Percentiles rank a stretch among this genome's conserved stretches.
Evolutionary conservation across 257 asterid species (phyloP).

Genomic region (Plantago ovata): DNA sequence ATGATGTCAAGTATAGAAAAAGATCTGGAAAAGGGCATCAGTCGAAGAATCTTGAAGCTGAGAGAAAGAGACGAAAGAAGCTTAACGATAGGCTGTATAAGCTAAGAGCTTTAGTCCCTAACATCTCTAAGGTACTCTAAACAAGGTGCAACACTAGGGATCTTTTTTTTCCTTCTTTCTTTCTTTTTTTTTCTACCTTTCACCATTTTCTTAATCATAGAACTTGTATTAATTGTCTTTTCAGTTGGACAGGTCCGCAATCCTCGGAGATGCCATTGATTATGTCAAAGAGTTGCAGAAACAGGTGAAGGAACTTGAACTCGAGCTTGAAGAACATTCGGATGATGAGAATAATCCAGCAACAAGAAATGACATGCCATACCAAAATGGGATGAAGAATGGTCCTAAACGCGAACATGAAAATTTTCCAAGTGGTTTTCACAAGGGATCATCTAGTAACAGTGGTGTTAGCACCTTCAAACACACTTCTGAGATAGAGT

Average conservation of each 20-base stretch:
- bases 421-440: conserved; percentile 19
- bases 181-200: too few relatives aligned
- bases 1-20: conserved; percentile 37
- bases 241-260: conserved; percentile 63
- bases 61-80: conserved; percentile 66
- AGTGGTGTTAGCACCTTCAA: conserved; percentile 22
- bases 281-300: conserved; percentile 52
- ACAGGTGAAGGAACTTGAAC: conserved; percentile 47
- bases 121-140: conserved; percentile 47
- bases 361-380: conserved; percentile 14
- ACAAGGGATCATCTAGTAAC: conserved; percentile 25
- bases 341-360: conserved; percentile 34
- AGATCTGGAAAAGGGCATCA: conserved; percentile 48
- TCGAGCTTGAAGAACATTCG: conserved; percentile 49
- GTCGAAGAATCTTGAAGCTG: conserved; percentile 54
- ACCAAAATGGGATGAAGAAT: conserved; percentile 21
- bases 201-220: not conserved
- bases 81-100: conserved; percentile 58
- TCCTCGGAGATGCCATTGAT: conserved; percentile 61
- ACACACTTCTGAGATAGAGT: conserved; percentile 28
- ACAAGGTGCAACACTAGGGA: not conserved
- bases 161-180: not conserved
- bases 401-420: conserved; percentile 27
- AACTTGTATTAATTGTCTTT: not conserved
- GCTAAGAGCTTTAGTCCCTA: conserved; percentile 64